Percentiles rank a stretch among this genome's conserved stretches.
These are phyloP conservation scores for Scytalidium lignicola DNA, from an alignment of 2,329 filamentous ascomycete species.

Conservation along the genomic window DNA sequence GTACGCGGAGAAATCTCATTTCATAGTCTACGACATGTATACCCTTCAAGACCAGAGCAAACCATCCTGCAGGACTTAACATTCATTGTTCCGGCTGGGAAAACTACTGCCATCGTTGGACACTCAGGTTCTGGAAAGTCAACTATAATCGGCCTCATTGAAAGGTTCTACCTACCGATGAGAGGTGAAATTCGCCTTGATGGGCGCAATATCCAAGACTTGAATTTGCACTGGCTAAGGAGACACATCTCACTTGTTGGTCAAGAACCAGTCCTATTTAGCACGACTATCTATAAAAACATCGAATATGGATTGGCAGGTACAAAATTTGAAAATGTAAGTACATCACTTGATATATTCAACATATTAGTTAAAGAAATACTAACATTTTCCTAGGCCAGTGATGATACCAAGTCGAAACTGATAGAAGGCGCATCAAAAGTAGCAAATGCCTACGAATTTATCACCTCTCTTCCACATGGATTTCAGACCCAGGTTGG, in stretches of 20 bases:
- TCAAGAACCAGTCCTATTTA: constrained; percentile 45
- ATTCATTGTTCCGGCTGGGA: constrained; percentile 35
- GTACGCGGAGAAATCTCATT: constrained; percentile 76
- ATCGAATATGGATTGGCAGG: constrained; percentile 9
- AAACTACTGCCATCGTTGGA: constrained; percentile 28
- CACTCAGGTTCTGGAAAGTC: constrained; percentile 34
- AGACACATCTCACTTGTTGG: constrained; percentile 19
- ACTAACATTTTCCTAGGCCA: constrained; percentile 8
- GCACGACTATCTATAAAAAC: constrained; percentile 34
- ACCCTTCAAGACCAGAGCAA: constrained; percentile 23
- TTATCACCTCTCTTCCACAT: constrained; percentile 65
- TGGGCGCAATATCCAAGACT: constrained; percentile 29
- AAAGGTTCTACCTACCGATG: constrained; percentile 37
- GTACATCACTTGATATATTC: neutral
- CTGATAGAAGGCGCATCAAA: constrained; percentile 74
- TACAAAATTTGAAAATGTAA: neutral
- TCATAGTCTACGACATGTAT: constrained; percentile 34
- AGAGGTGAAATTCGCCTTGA: constrained; percentile 33
- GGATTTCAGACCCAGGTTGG: constrained; percentile 8
- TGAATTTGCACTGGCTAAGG: constrained; percentile 26
- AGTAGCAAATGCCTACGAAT: constrained; percentile 88
- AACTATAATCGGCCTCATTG: constrained; percentile 32
- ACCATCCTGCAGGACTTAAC: constrained; percentile 32
- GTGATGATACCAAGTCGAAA: constrained; percentile 60
- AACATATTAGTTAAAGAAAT: too few species aligned